Evolutionary conservation across 2,329 filamentous ascomycete genomes (phyloP), one percentile per base, ranked within the genome.

Genomic region (Alternaria sp.): DNA sequence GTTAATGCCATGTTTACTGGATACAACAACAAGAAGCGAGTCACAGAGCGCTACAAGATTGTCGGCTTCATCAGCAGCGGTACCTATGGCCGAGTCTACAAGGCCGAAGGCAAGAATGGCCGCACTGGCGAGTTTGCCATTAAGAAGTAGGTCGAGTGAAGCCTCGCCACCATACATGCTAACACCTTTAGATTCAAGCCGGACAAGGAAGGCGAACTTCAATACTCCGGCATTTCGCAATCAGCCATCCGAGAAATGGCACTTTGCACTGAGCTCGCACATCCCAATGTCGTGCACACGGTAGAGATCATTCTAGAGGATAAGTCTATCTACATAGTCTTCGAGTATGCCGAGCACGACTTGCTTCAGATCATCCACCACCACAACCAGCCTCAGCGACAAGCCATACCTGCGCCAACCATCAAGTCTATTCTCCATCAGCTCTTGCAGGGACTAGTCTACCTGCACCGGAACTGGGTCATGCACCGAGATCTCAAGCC

Each of bases 311-410:
- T 99, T 71, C 84, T 99, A 3, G 94, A 99, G 80, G 93, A 97
- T 78, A 98, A 98, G 81, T 97, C 93, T 80, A 98, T 99, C 76
- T 99, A 93, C 80, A 99, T 99, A 90, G 93, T 99, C 2, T 98
- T 99, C 70, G 95, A 98, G 78, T 99, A 97, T 77, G 95, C 95
- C 67, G 95, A 99, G 79, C 95, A 99, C 77, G 95, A 99, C 78
- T 81, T 99, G 36, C 83, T 99, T 4, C 95, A 99, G 77, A 98
- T 99, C 75, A 97, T 99, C 68, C 95, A 99, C 76, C 93, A 98
- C 75, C 95, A 99, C 78, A 96, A 91, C 1, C 90, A 97, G 76
- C 90, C 93, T 57, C 89, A 92, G 28, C 86, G 93, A 26, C 91
- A 95, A 67, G 90, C 92, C 5, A 97, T 99, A 58, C 93, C 94